Evolutionary conservation across 208 protist species (phyloP), one percentile per base, ranked within the genome.

Genomic region (Angomonas deanei): DNA sequence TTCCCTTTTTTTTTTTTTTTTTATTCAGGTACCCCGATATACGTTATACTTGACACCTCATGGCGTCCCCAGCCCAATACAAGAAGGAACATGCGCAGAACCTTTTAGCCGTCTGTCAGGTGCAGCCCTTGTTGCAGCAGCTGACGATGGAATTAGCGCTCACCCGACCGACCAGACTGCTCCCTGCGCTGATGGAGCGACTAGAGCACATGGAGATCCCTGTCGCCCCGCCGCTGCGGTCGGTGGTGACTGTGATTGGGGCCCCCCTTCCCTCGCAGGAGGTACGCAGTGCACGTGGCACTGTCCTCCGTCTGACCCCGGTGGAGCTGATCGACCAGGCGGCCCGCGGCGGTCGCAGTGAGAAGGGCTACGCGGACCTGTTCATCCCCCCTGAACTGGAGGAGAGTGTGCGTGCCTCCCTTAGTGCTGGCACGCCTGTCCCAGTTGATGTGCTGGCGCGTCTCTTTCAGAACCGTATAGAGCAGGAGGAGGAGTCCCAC

Each of bases 41-140:
- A n/a, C n/a, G n/a, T 15, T 15, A 27, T 10, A 15, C 52, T 58
- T 34, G 6, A 8, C 24, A 49, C 19, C 42, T 6, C 23, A 82
- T 82, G 76, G 52, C 71, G 10, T 63, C 68, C 4, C 59, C 66
- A 13, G 72, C 62, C 13, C 32, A 49, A 17, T 78, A 78, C 64
- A 74, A 80, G 67, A 74, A 72, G 66, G 46, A 74, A 30, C 55
- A 61, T 39, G 69, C 78, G 27, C 70, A 84, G 66, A 27, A 48
- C 24, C 28, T 61, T 19, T 61, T 80, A 6, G 73, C 73, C 10
- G 42, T 50, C 15, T 28, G 57, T 11, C 69, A 76, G 34, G 61
- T 84, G 39, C 74, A 76, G 53, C 42, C 70, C 28, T 46, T 81
- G 23, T 55, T 77, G 8, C 66, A 81, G 65, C 42, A 70, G 70